These are phyloP conservation scores for Vigna reflexopilosa DNA, from an alignment of 306 rosid species.

Conservation along the genomic window DNA sequence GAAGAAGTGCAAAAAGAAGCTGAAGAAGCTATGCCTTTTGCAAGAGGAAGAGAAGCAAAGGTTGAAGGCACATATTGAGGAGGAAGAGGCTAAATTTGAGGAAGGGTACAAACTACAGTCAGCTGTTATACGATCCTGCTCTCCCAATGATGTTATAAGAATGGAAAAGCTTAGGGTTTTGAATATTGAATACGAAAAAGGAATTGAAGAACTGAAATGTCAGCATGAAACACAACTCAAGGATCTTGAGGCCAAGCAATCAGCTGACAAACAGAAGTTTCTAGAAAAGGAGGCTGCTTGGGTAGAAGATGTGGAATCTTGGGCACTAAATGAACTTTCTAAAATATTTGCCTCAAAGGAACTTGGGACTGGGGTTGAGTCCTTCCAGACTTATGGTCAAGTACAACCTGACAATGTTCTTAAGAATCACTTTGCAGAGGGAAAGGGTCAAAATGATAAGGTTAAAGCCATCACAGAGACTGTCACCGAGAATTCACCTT, in stretches of 20 bases:
- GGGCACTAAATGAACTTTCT: constrained; percentile 63
- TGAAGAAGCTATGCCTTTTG: constrained; percentile 53
- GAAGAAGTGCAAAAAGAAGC: constrained; percentile 59
- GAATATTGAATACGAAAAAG: constrained; percentile 46
- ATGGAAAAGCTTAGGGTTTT: constrained; percentile 53
- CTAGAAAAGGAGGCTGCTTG: constrained; percentile 48
- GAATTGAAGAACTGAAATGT: constrained; percentile 46
- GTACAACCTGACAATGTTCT: constrained; percentile 37
- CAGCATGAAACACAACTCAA: constrained; percentile 50
- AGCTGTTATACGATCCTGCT: constrained; percentile 50
- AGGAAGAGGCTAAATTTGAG: constrained; percentile 50
- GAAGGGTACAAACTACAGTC: constrained; percentile 46
- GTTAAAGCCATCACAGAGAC: constrained; percentile 30
- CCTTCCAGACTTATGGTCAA: constrained; percentile 42
- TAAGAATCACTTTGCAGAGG: constrained; percentile 36
- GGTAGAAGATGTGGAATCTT: constrained; percentile 62
- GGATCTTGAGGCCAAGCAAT: constrained; percentile 53
- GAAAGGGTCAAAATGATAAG: constrained; percentile 30
- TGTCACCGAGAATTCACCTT: constrained; percentile 21
- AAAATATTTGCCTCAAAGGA: constrained; percentile 42
- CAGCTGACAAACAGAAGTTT: constrained; percentile 49
- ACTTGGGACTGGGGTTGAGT: constrained; percentile 46
- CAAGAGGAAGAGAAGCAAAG: constrained; percentile 47
- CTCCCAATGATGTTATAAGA: constrained; percentile 53
- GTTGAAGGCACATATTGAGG: constrained; percentile 25